Conservation (phyloP, 1,284 basidiomycete genomes). For the Ustilago crameri region DNA sequence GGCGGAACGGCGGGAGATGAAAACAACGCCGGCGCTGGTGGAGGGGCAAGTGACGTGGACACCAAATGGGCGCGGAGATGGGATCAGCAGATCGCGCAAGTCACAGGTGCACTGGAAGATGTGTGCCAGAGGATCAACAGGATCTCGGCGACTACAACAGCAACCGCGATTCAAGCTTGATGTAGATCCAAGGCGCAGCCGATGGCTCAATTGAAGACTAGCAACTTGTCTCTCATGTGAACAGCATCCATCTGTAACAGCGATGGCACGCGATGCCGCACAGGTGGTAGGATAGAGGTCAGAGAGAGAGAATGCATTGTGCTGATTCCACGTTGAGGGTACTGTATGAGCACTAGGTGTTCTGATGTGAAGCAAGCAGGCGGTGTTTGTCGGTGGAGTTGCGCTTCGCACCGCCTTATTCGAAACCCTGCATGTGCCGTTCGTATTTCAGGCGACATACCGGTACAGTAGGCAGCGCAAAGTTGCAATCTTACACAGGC, state of each 20-base stretch:
- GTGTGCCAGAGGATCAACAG: constrained; percentile 50
- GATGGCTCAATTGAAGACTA: background rate
- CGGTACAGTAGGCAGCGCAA: no score
- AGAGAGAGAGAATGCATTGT: no score
- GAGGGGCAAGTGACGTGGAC: constrained; percentile 26
- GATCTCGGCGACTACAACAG: constrained; percentile 8
- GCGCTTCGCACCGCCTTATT: constrained; percentile 11
- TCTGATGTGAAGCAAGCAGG: no score
- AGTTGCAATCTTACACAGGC: background rate
- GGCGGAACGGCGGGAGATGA: constrained; percentile 15
- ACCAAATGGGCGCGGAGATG: constrained; percentile 46
- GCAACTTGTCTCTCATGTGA: no score
- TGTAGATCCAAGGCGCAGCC: background rate
- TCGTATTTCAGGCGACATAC: no score
- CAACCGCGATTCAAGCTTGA: constrained; percentile 6
- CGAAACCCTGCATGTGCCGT: background rate
- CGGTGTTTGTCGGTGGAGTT: constrained; percentile 8
- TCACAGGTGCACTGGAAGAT: constrained; percentile 47
- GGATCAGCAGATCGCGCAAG: constrained; percentile 51
- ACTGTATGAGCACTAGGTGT: no score
- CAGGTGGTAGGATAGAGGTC: no score
- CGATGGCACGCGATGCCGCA: background rate
- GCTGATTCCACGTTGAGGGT: no score
- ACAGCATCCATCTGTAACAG: background rate
- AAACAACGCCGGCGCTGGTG: constrained; percentile 8